Conservation (phyloP, 768 basidiomycete species). For the Rickenella mellea region DNA sequence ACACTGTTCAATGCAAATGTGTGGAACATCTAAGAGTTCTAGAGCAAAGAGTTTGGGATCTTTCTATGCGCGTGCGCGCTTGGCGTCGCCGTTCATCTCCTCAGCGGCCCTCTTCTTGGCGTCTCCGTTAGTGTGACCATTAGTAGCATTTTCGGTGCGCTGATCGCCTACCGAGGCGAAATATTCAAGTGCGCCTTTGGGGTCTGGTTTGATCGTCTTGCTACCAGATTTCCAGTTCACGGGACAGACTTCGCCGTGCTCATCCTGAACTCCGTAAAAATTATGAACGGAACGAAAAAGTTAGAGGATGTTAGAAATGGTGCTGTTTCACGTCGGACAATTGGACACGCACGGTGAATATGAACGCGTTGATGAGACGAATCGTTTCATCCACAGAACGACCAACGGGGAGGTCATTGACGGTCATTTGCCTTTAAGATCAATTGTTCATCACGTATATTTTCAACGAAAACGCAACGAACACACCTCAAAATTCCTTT, state of each 20-base stretch:
- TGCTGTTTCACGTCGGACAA: no score
- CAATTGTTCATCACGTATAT: not conserved
- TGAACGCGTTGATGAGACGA: slow-evolving; percentile 89
- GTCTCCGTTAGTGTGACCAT: no score
- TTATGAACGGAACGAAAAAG: slow-evolving; percentile 1
- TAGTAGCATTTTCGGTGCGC: no score
- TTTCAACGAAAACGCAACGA: no score
- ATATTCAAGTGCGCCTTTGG: slow-evolving; percentile 64
- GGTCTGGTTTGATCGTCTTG: slow-evolving; percentile 78
- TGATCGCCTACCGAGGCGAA: slow-evolving; percentile 35
- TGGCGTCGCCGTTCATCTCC: no score
- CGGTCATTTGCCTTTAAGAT: slow-evolving; percentile 58
- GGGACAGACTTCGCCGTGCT: slow-evolving; percentile 89
- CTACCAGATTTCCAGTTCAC: slow-evolving; percentile 79
- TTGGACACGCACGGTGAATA: slow-evolving; percentile 55
- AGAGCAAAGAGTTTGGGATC: no score
- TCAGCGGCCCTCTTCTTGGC: no score
- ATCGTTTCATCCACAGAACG: slow-evolving; percentile 90
- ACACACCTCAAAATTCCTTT: slow-evolving; percentile 61
- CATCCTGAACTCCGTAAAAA: slow-evolving; percentile 39
- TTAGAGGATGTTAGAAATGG: not conserved
- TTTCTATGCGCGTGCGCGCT: no score
- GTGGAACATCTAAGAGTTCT: no score
- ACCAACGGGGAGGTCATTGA: slow-evolving; percentile 93
- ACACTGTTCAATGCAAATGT: no score